Evolutionary conservation across 495 filamentous ascomycete species (phyloP).

Genomic region (Daldinia concentrica): DNA sequence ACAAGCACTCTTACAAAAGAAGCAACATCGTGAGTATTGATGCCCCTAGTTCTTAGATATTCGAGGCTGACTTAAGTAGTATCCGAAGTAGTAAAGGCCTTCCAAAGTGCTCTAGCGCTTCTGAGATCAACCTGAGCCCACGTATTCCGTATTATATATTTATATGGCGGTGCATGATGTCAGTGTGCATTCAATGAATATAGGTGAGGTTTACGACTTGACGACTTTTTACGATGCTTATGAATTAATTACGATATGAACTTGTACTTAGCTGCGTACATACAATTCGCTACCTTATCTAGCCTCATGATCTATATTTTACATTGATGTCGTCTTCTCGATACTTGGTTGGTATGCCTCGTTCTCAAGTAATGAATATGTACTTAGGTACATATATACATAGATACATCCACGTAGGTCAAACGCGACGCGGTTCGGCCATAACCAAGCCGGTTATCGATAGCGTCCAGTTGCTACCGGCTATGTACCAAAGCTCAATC

Average conservation of each 20-base stretch:
- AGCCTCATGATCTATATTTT: neutral
- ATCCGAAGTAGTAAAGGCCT: constrained; percentile 79
- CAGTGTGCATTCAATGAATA: constrained; percentile 22
- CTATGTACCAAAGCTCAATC: constrained; percentile 9
- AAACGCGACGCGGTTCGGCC: neutral
- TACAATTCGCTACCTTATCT: neutral
- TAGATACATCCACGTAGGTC: neutral
- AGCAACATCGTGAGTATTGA: constrained; percentile 72
- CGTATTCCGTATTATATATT: neutral
- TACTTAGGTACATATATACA: neutral
- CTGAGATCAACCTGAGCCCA: constrained; percentile 51
- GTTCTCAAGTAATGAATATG: neutral
- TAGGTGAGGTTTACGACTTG: constrained; percentile 27
- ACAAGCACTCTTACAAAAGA: constrained; percentile 71
- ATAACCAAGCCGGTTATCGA: constrained; percentile 4
- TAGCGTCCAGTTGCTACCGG: neutral
- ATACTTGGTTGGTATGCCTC: neutral
- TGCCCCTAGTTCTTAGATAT: neutral
- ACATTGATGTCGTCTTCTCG: neutral
- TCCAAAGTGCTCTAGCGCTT: constrained; percentile 78
- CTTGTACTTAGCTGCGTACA: constrained; percentile 8
- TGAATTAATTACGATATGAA: constrained; percentile 22
- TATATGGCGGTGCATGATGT: constrained; percentile 16
- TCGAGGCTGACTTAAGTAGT: constrained; percentile 56
- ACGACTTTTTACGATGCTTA: constrained; percentile 37